phyloP scores from a whole-genome alignment of 306 rosid genomes.

The Malus fusca region DNA sequence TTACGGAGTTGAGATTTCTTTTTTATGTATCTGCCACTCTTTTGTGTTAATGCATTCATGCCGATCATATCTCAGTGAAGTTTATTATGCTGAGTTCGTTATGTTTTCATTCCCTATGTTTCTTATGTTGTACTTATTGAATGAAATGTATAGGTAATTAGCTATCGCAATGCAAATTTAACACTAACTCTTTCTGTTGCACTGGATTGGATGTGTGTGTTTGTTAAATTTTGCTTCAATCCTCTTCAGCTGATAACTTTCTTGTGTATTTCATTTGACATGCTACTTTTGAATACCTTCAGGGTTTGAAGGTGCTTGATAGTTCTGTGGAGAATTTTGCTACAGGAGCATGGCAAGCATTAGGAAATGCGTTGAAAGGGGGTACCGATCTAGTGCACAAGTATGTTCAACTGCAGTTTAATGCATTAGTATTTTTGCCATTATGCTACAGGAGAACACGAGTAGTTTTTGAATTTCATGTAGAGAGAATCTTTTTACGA shows the following conservation, averaged over 20 bases:
- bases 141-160: neutral
- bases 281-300: conserved; percentile 13
- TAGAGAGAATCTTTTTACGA: neutral
- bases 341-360: conserved; percentile 92
- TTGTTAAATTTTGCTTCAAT: neutral
- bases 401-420: conserved; percentile 36
- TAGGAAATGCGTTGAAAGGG: conserved; percentile 88
- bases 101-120: neutral
- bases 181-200: neutral
- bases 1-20: neutral
- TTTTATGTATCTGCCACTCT: neutral
- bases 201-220: neutral
- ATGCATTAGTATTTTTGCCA: neutral
- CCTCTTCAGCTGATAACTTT: neutral
- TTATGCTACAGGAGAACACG: neutral
- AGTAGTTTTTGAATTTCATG: neutral
- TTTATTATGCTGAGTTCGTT: neutral
- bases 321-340: conserved; percentile 88
- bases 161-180: neutral
- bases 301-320: conserved; percentile 86
- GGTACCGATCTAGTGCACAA: conserved; percentile 62
- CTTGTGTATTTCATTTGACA: conserved; percentile 3
- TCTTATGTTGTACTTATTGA: neutral
- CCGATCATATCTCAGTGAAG: neutral
- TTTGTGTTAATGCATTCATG: too few relatives aligned